Base-by-base conservation (phyloP, 2,329 filamentous ascomycete species). In the Neofusicoccum umdonicola region DNA sequence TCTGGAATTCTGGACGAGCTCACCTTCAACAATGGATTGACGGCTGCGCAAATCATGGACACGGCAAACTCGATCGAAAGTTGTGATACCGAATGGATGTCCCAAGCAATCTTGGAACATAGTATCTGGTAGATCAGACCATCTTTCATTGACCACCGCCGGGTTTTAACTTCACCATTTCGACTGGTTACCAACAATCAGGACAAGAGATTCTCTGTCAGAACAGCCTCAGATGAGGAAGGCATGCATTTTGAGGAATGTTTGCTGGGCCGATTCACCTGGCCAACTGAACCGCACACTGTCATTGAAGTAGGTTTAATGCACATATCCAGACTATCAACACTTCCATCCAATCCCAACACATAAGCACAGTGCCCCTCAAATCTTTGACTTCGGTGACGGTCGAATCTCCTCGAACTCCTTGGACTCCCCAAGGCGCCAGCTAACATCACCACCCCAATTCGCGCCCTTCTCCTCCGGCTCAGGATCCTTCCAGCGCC, bases 401-500 rank as follows among this genome's bases (percentile, higher is more conserved):
- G 57, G 62, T 31, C 35, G 17, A 4, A 62, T 65, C 52, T 62
- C 56, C 62, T 12, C 71, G 63, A 42, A 71, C 71, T n/a, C 68
- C 67, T 9, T 71, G 31, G 44, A 72, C 71, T 71, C 69, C 9
- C 81, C 81, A 66, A 83, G 72, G 13, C 81, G 74, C 81, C 82
- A 83, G 56, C 79, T 82, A 1, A 84, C 81, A 65, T 77, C 77
- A 54, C 79, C 77, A n/a, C 78, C 77, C 78, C 79, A 80, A 41
- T 77, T 73, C 56, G 71, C 70, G 19, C 71, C 72, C 2, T 67
- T 62, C 37, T 71, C 71, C 45, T 41, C 17, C 13, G 68, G 67
- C 37, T 71, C 69, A 45, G 65, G 45, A 34, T 58, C 63, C 73
- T 84, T 85, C 85, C 84, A 87, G 17, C 78, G 71, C 85, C 85